Evolutionary conservation across 345 rosid species (phyloP).

Genomic region (Sapria himalayana): DNA sequence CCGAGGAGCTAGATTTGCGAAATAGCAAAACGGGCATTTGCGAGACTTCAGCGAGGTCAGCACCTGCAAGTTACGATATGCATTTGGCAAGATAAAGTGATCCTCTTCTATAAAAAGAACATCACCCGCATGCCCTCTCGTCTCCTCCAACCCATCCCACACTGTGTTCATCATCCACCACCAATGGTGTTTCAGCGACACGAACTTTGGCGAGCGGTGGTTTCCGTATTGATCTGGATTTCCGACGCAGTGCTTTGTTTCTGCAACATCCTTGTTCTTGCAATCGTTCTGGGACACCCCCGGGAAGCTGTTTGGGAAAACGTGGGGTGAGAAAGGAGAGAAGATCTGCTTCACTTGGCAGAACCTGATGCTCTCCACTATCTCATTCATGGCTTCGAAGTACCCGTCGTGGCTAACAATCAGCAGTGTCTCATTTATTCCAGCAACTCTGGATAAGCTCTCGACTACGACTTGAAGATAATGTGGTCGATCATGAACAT

Average conservation of each 20-base stretch:
- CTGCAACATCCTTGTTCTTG: slow-evolving; percentile 41
- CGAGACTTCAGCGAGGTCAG: slow-evolving; percentile 35
- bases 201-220: slow-evolving; percentile 63
- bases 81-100: slow-evolving; percentile 86
- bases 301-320: slow-evolving; percentile 41
- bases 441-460: slow-evolving; percentile 63
- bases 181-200: slow-evolving; percentile 97
- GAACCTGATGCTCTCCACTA: slow-evolving; percentile 56
- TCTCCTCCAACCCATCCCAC: slow-evolving; percentile 87
- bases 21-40: slow-evolving; percentile 76
- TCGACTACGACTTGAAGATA: slow-evolving; percentile 57
- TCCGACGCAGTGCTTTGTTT: slow-evolving; percentile 34
- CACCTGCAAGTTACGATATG: slow-evolving; percentile 70
- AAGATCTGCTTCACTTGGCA: slow-evolving; percentile 86
- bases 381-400: slow-evolving; percentile 67
- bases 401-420: slow-evolving; percentile 91
- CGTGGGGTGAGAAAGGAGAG: slow-evolving; percentile 70
- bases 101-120: slow-evolving; percentile 93
- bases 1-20: slow-evolving; percentile 79
- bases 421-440: slow-evolving; percentile 69
- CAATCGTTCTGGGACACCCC: slow-evolving; percentile 51
- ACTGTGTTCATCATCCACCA: slow-evolving; percentile 99
- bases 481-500: slow-evolving; percentile 85
- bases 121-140: slow-evolving; percentile 37
- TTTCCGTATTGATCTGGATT: slow-evolving; percentile 92